Base-by-base conservation (phyloP, 768 basidiomycete genomes). In the Artomyces pyxidatus region DNA sequence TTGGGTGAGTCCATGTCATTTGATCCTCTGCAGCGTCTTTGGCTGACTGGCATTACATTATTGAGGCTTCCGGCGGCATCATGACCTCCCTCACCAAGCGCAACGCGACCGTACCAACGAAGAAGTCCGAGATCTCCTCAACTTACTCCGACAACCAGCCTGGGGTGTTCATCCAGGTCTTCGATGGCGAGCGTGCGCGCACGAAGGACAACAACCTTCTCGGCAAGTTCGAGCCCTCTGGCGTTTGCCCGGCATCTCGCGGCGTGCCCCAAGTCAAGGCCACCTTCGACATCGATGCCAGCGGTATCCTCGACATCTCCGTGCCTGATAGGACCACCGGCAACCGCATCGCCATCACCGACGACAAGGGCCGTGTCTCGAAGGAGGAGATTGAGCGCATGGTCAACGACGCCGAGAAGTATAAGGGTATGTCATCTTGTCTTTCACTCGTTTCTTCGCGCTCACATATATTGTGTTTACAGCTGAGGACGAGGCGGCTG, bases 371-470 rank as follows among this genome's bases (percentile, higher is more conserved):
- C 38, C 91, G 94, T 68, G 71, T 97, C 58, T 90, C 87, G 54
- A 88, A 93, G 73, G 92, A 95, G 68, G 92, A 95, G 65, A 96
- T 96, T 54, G 93, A 97, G 68, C 87, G 91, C 66, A 97, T 97
- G 93, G 89, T 96, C 38, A 62, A 66, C 53, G 93, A 95, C 65
- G 93, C 93, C 48, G 92, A 94, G 80, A 81, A 81, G 65, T 94
- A 92, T 76, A 91, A 85, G 70, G 72, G 81, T 78, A 67, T 59
- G 77, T 61, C 16, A 21, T 53, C 29, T 30, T 32, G 2, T 2
- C 46, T 54, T 22, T 12, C 21, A 38, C 19, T 11, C 1, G 27
- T 35, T 1, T 21, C 50, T 27, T 22, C 45, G 11, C 1, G 3
- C n/a, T 42, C 54, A 59, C 52, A 59, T 50, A 11, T 19, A 35